Evolutionary conservation across 1,284 basidiomycete species (phyloP).

Genomic region (Ceratobasidium sp.): DNA sequence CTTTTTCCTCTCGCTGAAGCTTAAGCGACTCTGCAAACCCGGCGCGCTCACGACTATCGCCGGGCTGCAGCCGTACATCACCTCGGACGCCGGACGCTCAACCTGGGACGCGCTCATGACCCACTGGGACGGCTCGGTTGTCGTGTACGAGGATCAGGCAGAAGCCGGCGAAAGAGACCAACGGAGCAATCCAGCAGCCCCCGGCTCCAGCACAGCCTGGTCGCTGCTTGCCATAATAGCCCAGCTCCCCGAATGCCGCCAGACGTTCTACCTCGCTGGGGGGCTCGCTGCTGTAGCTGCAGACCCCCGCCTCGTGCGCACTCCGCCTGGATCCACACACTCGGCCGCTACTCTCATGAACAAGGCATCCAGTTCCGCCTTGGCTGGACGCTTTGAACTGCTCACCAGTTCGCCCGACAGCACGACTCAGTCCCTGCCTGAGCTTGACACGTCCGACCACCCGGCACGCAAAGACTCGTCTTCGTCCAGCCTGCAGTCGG

Average conservation of each 20-base stretch:
- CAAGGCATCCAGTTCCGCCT: slow-evolving; percentile 18
- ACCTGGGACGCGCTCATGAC: slow-evolving; percentile 68
- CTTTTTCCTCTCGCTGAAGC: slow-evolving; percentile 83
- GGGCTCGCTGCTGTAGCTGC: slow-evolving; percentile 63
- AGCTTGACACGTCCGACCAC: slow-evolving; percentile 20
- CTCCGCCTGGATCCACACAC: slow-evolving; percentile 2
- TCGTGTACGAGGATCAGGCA: slow-evolving; percentile 79
- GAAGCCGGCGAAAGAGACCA: slow-evolving; percentile 62
- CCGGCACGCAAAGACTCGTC: slow-evolving; percentile 8
- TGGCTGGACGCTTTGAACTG: neutral
- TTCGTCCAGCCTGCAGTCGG: slow-evolving; percentile 12
- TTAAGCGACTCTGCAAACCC: slow-evolving; percentile 79
- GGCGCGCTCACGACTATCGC: slow-evolving; percentile 69
- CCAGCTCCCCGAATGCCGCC: slow-evolving; percentile 35
- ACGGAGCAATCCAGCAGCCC: slow-evolving; percentile 58
- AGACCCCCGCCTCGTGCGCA: slow-evolving; percentile 37
- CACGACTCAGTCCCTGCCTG: slow-evolving; percentile 11
- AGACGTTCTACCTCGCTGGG: slow-evolving; percentile 68
- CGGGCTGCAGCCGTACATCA: slow-evolving; percentile 76
- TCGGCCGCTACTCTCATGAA: neutral
- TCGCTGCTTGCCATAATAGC: slow-evolving; percentile 39
- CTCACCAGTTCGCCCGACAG: slow-evolving; percentile 33
- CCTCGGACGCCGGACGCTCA: slow-evolving; percentile 71
- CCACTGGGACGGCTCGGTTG: slow-evolving; percentile 74
- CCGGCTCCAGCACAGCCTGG: slow-evolving; percentile 54